Conservation (phyloP, 75 land plant genomes). For the Cunninghamia lanceolata region DNA sequence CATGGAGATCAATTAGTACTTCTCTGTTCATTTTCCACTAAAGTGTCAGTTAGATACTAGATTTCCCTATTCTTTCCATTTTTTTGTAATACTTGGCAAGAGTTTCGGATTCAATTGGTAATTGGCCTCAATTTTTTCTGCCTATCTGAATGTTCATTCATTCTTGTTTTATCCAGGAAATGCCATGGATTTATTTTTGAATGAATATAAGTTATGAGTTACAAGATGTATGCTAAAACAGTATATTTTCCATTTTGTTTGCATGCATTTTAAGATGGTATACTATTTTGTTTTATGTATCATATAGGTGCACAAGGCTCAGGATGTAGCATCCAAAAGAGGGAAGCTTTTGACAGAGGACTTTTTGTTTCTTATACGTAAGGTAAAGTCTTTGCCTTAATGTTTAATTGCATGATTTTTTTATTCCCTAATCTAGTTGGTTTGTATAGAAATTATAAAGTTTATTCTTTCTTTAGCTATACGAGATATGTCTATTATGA, state of each 20-base stretch:
- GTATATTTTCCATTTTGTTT: conserved; percentile 8
- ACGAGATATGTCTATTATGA: background rate
- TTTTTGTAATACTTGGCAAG: background rate
- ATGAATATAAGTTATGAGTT: background rate
- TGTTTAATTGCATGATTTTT: background rate
- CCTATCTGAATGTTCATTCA: background rate
- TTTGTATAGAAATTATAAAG: background rate
- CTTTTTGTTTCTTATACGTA: conserved; percentile 84
- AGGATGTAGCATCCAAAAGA: conserved; percentile 85
- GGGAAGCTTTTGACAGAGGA: conserved; percentile 96
- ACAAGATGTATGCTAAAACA: background rate
- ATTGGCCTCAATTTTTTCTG: background rate
- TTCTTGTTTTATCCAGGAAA: background rate
- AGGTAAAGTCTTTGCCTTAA: conserved; percentile 45
- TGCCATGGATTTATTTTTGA: background rate
- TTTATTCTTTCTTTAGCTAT: background rate
- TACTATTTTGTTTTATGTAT: background rate
- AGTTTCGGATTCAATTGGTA: background rate
- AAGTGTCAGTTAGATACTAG: background rate
- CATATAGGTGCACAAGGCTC: conserved; percentile 84
- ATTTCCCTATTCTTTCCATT: background rate
- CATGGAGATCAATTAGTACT: background rate
- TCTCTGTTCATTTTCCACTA: background rate
- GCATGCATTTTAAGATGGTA: background rate
- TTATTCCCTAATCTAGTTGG: background rate